Conservation (phyloP, 2,329 filamentous ascomycete genomes). For the Cladosporium austrohemisphaericum region DNA sequence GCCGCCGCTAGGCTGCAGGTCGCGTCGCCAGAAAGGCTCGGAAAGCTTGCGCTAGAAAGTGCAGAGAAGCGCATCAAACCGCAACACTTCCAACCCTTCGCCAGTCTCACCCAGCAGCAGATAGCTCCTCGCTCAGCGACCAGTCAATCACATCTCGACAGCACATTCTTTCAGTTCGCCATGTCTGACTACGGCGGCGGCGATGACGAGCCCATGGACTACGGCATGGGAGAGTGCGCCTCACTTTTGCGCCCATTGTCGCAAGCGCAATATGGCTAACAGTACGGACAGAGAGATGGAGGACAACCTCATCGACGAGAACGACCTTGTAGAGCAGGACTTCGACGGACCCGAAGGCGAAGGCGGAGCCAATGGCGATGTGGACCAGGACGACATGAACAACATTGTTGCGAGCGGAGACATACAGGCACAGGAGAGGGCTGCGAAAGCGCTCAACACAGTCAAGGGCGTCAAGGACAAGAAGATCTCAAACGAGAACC, state of each 20-base stretch:
- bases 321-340: slow-evolving; percentile 53
- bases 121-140: background rate
- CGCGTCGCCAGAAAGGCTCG: slow-evolving; percentile 12
- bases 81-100: no score
- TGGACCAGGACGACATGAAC: slow-evolving; percentile 33
- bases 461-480: slow-evolving; percentile 64
- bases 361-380: slow-evolving; percentile 19
- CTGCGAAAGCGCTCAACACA: slow-evolving; percentile 48
- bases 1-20: slow-evolving; percentile 7
- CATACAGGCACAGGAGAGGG: slow-evolving; percentile 45
- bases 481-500: slow-evolving; percentile 83
- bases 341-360: slow-evolving; percentile 17
- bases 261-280: slow-evolving; percentile 5
- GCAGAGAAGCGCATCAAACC: no score
- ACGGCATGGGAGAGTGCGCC: slow-evolving; percentile 31
- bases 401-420: slow-evolving; percentile 50
- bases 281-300: slow-evolving; percentile 28
- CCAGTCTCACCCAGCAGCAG: no score
- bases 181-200: slow-evolving; percentile 48
- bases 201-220: slow-evolving; percentile 37
- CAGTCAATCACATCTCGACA: background rate
- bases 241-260: background rate
- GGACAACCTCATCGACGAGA: slow-evolving; percentile 40
- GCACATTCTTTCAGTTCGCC: slow-evolving; percentile 6
- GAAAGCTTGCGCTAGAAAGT: no score